A percentile compares a stretch with the other conserved stretches of the same genome.
Conservation (phyloP, 345 rosid genomes). For the Durio zibethinus region DNA sequence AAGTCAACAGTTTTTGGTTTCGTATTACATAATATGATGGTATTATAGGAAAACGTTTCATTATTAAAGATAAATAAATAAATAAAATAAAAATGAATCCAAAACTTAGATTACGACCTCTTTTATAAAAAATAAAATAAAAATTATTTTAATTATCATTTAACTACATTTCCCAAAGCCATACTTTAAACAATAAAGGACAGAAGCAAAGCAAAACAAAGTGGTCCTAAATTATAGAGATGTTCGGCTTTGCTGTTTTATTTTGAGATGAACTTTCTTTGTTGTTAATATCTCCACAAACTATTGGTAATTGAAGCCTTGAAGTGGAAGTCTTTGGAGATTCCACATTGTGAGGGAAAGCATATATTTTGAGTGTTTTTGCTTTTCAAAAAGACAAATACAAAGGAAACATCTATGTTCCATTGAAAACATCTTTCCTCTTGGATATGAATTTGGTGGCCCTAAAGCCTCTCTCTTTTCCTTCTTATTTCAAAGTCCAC, state of each 20-base stretch:
- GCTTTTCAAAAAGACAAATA: background rate
- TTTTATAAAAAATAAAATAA: no score
- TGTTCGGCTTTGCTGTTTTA: background rate
- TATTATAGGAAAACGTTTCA: background rate
- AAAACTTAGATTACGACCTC: no score
- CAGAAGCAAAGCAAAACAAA: background rate
- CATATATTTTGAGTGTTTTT: background rate
- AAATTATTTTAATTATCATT: background rate
- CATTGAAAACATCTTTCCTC: background rate
- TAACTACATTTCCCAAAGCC: background rate
- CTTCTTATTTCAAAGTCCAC: background rate
- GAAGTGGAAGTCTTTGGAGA: background rate
- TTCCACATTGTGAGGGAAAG: background rate
- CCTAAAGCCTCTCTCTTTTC: background rate
- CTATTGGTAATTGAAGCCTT: background rate
- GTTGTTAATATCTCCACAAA: background rate
- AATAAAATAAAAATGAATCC: no score
- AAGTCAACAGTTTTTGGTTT: background rate
- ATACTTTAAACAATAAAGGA: background rate
- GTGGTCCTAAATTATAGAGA: background rate
- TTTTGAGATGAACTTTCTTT: background rate
- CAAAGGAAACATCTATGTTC: background rate
- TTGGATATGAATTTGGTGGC: background rate
- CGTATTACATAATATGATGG: background rate
- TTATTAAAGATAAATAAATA: background rate